These are phyloP conservation scores for Rhodotorula sp. DNA, from an alignment of 1,284 basidiomycete species.

Conservation along the genomic window DNA sequence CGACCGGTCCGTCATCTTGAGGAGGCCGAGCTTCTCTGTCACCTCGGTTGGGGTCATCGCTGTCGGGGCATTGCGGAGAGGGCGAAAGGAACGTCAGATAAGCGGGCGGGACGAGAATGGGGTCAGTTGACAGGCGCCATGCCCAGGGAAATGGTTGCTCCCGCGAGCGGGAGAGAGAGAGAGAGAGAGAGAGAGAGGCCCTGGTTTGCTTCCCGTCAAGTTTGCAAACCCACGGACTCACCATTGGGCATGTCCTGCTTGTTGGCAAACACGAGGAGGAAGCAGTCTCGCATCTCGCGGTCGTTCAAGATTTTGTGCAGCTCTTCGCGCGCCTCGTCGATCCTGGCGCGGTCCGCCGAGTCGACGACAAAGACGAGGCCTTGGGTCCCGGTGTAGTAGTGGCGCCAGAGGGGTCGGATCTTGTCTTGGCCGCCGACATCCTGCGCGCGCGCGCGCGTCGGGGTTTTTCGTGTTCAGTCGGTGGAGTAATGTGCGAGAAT, in stretches of 20 bases:
- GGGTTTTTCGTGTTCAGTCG: no score
- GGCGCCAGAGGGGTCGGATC: slow-evolving; percentile 70
- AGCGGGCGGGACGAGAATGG: no score
- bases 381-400: slow-evolving; percentile 75
- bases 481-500: no score
- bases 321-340: slow-evolving; percentile 95
- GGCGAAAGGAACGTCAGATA: no score
- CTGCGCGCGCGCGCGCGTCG: slow-evolving; percentile 38
- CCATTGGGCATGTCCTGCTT: slow-evolving; percentile 98
- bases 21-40: slow-evolving; percentile 92
- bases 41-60: slow-evolving; percentile 99
- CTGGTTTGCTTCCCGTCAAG: neutral
- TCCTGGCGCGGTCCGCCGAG: slow-evolving; percentile 80
- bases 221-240: slow-evolving; percentile 50
- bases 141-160: no score
- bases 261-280: slow-evolving; percentile 96
- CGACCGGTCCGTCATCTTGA: slow-evolving; percentile 92
- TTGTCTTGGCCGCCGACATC: slow-evolving; percentile 54
- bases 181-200: no score
- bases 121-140: no score
- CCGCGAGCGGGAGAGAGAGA: no score
- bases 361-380: slow-evolving; percentile 66
- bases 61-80: no score
- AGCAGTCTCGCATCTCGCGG: slow-evolving; percentile 96
- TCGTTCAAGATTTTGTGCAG: slow-evolving; percentile 95